These are phyloP conservation scores for Tuber microsphaerosporum DNA, from an alignment of 495 filamentous ascomycete genomes.

Conservation along the genomic window DNA sequence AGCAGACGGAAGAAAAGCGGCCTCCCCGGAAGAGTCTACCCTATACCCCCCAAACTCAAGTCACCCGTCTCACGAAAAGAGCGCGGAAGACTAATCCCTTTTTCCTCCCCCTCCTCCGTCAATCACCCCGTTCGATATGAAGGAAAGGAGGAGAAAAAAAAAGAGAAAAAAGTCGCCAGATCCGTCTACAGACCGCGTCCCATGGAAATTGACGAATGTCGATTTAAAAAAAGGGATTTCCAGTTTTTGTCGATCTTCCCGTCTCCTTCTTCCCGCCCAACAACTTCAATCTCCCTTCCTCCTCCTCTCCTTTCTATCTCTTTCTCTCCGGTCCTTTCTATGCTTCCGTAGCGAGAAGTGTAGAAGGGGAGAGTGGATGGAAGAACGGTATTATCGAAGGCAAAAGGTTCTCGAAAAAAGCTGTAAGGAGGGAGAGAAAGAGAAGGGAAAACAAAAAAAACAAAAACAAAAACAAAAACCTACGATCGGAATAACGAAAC, in stretches of 20 bases:
- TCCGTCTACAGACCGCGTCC: slow-evolving; percentile 20
- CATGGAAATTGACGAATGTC: slow-evolving; percentile 15
- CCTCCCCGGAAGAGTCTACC: background rate
- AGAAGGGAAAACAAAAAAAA: background rate
- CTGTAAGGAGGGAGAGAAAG: background rate
- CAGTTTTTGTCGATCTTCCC: background rate
- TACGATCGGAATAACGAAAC: background rate
- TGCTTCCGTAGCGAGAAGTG: background rate
- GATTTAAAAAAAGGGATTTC: background rate
- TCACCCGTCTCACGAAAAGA: background rate
- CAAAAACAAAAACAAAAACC: background rate
- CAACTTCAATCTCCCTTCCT: background rate
- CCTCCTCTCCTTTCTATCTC: background rate
- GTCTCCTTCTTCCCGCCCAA: background rate
- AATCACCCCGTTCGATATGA: background rate
- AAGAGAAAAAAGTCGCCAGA: background rate
- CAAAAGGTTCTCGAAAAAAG: background rate
- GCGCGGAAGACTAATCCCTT: background rate
- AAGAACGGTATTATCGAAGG: background rate
- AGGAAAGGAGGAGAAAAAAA: background rate
- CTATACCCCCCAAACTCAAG: background rate
- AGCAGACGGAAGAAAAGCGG: background rate
- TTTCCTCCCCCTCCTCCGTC: background rate
- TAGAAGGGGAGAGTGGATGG: background rate
- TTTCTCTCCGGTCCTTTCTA: background rate